phyloP scores from a whole-genome alignment of 148 eudicot species.

The Tetragonia tetragonoides region DNA sequence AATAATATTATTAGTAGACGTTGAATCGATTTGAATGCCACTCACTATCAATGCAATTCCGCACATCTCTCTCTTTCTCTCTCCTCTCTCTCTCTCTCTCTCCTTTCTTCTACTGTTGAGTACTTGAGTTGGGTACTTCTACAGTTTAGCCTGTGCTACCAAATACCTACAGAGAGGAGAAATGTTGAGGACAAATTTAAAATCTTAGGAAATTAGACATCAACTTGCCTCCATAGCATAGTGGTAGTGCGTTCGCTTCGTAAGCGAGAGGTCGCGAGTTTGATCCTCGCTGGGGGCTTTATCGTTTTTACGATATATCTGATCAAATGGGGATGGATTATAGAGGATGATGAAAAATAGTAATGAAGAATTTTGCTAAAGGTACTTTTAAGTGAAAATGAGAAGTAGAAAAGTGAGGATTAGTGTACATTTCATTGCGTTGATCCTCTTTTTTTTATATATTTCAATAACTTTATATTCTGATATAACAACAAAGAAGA shows the following conservation, averaged over 20 bases:
- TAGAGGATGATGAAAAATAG: too few relatives aligned
- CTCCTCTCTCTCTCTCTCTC: constrained; percentile 5
- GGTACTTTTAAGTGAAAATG: too few relatives aligned
- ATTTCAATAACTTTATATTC: too few relatives aligned
- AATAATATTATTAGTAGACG: constrained; percentile 11
- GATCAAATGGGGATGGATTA: too few relatives aligned
- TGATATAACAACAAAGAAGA: too few relatives aligned
- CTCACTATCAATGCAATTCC: constrained; percentile 73
- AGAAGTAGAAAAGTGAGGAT: too few relatives aligned
- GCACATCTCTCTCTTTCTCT: constrained; percentile 48
- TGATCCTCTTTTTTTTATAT: too few relatives aligned
- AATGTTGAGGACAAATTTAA: too few relatives aligned
- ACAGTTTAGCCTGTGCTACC: not conserved
- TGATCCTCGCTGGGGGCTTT: constrained; percentile 62
- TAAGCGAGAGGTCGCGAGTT: constrained; percentile 66
- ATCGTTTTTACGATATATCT: not conserved
- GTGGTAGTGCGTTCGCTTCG: constrained; percentile 78
- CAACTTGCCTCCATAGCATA: constrained; percentile 53
- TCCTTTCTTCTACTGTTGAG: not conserved
- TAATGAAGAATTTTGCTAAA: too few relatives aligned
- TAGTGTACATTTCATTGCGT: too few relatives aligned
- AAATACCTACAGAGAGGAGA: too few relatives aligned
- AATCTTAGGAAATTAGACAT: too few relatives aligned
- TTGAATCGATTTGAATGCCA: constrained; percentile 50
- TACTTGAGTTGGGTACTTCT: not conserved